Evolutionary conservation across 1,284 basidiomycete genomes (phyloP).

Genomic region (Earliella scabrosa): DNA sequence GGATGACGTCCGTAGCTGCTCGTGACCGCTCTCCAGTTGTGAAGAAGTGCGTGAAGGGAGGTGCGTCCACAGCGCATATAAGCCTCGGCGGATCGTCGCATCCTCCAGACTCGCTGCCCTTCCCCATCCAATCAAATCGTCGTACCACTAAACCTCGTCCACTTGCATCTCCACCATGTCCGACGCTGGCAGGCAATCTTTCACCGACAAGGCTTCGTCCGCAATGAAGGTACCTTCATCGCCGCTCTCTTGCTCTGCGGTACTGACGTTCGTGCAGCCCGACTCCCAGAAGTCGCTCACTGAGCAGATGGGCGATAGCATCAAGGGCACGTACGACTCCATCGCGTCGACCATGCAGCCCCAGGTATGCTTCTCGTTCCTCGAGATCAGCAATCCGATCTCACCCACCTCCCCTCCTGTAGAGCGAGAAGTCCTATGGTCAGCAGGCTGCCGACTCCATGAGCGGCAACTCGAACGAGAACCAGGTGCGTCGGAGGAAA

Average conservation of each 20-base stretch:
- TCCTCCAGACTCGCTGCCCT: background rate
- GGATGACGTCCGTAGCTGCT: background rate
- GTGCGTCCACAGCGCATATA: background rate
- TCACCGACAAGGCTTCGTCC: slow-evolving; percentile 45
- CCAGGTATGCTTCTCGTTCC: slow-evolving; percentile 26
- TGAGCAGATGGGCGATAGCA: slow-evolving; percentile 40
- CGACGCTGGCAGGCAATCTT: slow-evolving; percentile 45
- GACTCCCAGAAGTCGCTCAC: slow-evolving; percentile 42
- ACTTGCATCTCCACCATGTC: slow-evolving; percentile 34
- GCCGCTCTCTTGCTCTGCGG: background rate
- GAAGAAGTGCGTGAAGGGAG: background rate
- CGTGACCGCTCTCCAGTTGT: background rate
- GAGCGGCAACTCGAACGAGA: slow-evolving; percentile 46
- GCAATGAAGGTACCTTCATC: slow-evolving; percentile 36
- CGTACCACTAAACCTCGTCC: background rate
- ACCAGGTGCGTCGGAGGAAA: slow-evolving; percentile 32
- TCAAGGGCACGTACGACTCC: slow-evolving; percentile 40
- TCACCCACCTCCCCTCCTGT: background rate
- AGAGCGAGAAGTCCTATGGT: slow-evolving; percentile 52
- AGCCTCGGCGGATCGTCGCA: background rate
- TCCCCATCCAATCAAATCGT: slow-evolving; percentile 32
- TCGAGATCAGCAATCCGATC: background rate
- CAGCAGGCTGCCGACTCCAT: slow-evolving; percentile 60
- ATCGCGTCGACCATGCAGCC: slow-evolving; percentile 41
- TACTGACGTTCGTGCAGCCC: slow-evolving; percentile 18